Base-by-base conservation (phyloP, 768 basidiomycete genomes). In the Suillus plorans region DNA sequence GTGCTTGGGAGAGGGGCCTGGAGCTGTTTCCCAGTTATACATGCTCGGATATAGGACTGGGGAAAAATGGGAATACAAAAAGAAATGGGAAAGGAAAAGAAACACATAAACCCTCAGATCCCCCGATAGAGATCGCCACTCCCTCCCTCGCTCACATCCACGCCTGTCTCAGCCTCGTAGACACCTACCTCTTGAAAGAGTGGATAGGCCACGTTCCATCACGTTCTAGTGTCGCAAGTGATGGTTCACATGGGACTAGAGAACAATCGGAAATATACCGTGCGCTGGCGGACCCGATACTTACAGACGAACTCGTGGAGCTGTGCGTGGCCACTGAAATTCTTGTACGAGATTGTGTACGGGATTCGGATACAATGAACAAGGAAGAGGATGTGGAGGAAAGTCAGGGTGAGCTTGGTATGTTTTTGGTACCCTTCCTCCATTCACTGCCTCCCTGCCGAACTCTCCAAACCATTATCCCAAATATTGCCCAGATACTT, bases 151-250 rank as follows among this genome's bases (percentile, higher is more conserved):
- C 79, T 20, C 84, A 82, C 70, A 76, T 87, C 4, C 81, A 85
- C 66, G 80, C 84, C 37, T 85, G 87, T 66, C 78, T 92, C 41
- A 79, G 79, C 22, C 76, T 92, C 1, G 69, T 92, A 10, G 91
- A 92, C 67, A 78, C 82, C 1, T 89, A 83, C 71, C 79, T 92
- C 2, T 75, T 92, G 10, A 84, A 82, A 2, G 82, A 84, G 50
- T 91, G 89, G 88, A 55, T 2, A 49, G 59, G 12, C 68, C 75
- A 36, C 58, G 18, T 53, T 74, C 53, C 49, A 66, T 64, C 39
- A 3, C 57, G 25, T 16, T 41, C 57, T 41, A 39, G 39, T 28
- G 25, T 63, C 65, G 59, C 55, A 18, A 68, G 67, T 37, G 65
- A 64, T 9, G 49, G 64, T 64, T 53, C 60, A 39, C 39, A 57